Percentiles rank a stretch among this genome's conserved stretches.
Conservation (phyloP, 371 early-diverging fungal species). For the Mucor sp. region DNA sequence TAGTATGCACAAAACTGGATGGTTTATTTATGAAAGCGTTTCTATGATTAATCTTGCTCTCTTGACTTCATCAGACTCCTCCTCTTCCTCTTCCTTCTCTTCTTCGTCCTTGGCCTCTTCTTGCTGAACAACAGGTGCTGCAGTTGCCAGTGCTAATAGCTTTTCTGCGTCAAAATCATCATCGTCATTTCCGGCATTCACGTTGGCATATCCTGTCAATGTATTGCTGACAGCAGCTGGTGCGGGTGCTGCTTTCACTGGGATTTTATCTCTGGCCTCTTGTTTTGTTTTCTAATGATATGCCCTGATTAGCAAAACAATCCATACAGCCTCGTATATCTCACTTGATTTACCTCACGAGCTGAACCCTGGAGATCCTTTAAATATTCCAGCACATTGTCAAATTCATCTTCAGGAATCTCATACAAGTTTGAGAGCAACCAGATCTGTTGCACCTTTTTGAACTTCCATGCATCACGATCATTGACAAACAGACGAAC, state of each 20-base stretch:
- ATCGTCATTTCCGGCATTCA: slow-evolving; percentile 21
- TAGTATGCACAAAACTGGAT: neutral
- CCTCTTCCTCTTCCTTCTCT: slow-evolving; percentile 19
- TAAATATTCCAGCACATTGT: slow-evolving; percentile 23
- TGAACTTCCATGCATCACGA: slow-evolving; percentile 60
- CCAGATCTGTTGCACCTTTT: slow-evolving; percentile 66
- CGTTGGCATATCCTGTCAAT: slow-evolving; percentile 26
- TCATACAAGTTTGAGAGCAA: slow-evolving; percentile 58
- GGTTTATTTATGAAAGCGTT: slow-evolving; percentile 19
- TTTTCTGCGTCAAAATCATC: slow-evolving; percentile 52
- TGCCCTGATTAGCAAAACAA: too few species aligned
- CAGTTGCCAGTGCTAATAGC: slow-evolving; percentile 28
- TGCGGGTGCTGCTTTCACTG: slow-evolving; percentile 6
- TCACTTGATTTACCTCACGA: slow-evolving; percentile 31
- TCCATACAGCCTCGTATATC: neutral
- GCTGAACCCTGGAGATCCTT: slow-evolving; percentile 33
- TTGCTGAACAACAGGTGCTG: slow-evolving; percentile 2
- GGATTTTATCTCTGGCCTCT: slow-evolving; percentile 34
- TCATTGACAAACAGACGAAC: slow-evolving; percentile 32
- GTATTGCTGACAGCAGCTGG: slow-evolving; percentile 9
- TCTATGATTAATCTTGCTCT: slow-evolving; percentile 32
- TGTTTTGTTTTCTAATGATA: slow-evolving; percentile 25
- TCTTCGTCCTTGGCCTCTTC: neutral
- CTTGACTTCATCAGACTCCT: slow-evolving; percentile 22
- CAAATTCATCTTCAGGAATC: slow-evolving; percentile 27